Evolutionary conservation across 2,329 filamentous ascomycete species (phyloP), one percentile per base, ranked within the genome.

Genomic region (Coniochaeta prunicola): DNA sequence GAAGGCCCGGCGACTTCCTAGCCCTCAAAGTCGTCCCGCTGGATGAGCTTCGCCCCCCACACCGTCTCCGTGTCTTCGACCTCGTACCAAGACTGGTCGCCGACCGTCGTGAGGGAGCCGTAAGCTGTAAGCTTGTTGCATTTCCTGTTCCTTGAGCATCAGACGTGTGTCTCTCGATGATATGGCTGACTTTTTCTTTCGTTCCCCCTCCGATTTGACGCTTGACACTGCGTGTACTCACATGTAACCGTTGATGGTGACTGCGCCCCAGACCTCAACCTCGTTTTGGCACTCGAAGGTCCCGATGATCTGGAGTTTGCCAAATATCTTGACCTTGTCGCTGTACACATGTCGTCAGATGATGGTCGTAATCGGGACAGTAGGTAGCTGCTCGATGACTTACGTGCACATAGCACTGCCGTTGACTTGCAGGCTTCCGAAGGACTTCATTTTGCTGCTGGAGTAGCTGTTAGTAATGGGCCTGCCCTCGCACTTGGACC

Each of bases 251-350:
- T 74, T 73, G 59, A 80, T 73, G 45, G 67, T 74, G 45, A 79
- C 66, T 56, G 76, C 76, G 8, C 78, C 78, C 65, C 77, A 80
- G 13, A 80, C 75, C 59, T 80, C 77, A 19, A 80, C 58, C 33
- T 63, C 65, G 30, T 76, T 74, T 3, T 70, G 67, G 12, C 72
- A 76, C 40, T 79, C 72, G 7, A 78, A 67, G 26, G 69, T 74
- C 6, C 78, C 78, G 12, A 70, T 68, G 26, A 80, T 64, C 56
- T 69, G 77, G 38, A 80, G 69, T 64, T 78, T 77, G 21, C 77
- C 78, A 61, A 73, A 78, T 28, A 77, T 74, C 56, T 77, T 77
- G 62, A 80, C 74, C 60, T 76, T 77, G 60, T 75, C 74, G 50
- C 74, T 77, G 50, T 45, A 34, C 19, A 2, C 24, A 7, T 40